Percentiles rank a stretch among this genome's conserved stretches.
Evolutionary conservation across 179 eudicot genomes (phyloP).

Genomic region (Camellia oleifera): DNA sequence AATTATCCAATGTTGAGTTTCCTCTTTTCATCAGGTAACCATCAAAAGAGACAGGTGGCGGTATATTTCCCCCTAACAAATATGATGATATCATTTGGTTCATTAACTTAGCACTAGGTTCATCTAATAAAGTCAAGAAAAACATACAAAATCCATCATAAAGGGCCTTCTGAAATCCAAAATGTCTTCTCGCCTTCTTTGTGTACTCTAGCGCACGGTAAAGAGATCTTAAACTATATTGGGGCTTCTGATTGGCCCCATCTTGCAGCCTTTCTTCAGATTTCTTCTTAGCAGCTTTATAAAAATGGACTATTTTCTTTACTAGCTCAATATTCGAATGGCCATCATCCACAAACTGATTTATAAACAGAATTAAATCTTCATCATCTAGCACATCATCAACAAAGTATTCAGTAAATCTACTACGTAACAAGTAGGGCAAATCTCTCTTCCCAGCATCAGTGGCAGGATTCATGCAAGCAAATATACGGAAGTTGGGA

Average conservation of each 20-base stretch:
- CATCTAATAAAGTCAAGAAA: slow-evolving; percentile 74
- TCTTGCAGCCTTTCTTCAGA: slow-evolving; percentile 88
- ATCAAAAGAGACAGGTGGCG: slow-evolving; percentile 44
- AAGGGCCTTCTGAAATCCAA: slow-evolving; percentile 58
- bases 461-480: slow-evolving; percentile 99
- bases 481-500: slow-evolving; percentile 83
- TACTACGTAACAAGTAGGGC: slow-evolving; percentile 70
- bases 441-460: slow-evolving; percentile 99
- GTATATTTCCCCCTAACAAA: slow-evolving; percentile 57
- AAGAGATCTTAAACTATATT: slow-evolving; percentile 93
- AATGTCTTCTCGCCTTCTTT: slow-evolving; percentile 47
- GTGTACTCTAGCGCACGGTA: slow-evolving; percentile 89
- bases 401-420: slow-evolving; percentile 89
- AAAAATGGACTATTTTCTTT: slow-evolving; percentile 61
- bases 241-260: slow-evolving; percentile 99
- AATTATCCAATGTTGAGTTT: slow-evolving; percentile 25
- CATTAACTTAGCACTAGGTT: slow-evolving; percentile 69
- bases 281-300: slow-evolving; percentile 81
- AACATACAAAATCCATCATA: slow-evolving; percentile 98
- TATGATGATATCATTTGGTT: slow-evolving; percentile 40
- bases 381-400: slow-evolving; percentile 88
- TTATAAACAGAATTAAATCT: slow-evolving; percentile 67
- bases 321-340: slow-evolving; percentile 40
- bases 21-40: slow-evolving; percentile 35
- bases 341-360: slow-evolving; percentile 58